phyloP scores from a whole-genome alignment of 148 eudicot genomes.

The Mesembryanthemum crystallinum region DNA sequence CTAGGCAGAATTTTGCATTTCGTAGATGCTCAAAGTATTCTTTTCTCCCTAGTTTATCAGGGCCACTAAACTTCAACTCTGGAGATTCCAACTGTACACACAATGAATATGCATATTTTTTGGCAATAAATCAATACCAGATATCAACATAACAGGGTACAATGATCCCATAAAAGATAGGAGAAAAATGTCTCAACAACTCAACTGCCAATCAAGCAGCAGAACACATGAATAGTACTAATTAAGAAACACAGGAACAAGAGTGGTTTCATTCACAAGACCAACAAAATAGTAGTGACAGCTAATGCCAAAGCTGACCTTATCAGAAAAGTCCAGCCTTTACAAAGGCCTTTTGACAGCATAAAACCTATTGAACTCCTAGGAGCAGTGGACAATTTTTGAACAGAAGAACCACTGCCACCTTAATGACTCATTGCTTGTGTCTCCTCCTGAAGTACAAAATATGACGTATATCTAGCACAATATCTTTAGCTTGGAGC shows the following conservation, averaged over 20 bases:
- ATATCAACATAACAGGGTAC: background rate
- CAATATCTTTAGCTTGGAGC: background rate
- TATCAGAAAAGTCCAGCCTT: background rate
- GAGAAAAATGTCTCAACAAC: background rate
- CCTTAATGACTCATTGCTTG: background rate
- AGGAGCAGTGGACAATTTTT: background rate
- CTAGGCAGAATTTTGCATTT: constrained; percentile 93
- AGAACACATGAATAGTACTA: background rate
- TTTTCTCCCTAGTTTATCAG: constrained; percentile 69
- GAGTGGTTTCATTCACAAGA: background rate
- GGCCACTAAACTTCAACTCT: constrained; percentile 92
- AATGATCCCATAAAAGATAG: background rate
- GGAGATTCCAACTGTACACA: constrained; percentile 94
- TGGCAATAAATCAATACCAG: constrained; percentile 8
- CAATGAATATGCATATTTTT: constrained; percentile 40
- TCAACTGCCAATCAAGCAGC: background rate
- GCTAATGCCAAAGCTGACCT: background rate
- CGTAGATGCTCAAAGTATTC: constrained; percentile 89
- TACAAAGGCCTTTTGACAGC: background rate
- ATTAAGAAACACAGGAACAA: background rate
- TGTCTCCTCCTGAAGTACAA: too few relatives aligned
- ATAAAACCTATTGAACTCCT: background rate
- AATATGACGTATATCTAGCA: background rate
- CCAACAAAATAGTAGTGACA: too few relatives aligned
- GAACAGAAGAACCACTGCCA: background rate